Evolutionary conservation across 345 rosid genomes (phyloP).

Genomic region (Excoecaria cochinchinensis): DNA sequence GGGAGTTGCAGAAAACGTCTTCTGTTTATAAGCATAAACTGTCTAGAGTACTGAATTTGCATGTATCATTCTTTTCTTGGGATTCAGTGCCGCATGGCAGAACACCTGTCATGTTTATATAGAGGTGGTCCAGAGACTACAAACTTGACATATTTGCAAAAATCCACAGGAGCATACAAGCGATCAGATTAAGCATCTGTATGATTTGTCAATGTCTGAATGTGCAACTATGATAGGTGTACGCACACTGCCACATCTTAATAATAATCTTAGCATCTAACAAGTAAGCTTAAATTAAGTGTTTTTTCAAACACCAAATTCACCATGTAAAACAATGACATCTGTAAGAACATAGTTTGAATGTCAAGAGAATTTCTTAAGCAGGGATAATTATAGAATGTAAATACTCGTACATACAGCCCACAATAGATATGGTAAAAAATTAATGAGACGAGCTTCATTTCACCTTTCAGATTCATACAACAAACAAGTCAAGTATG

Average conservation of each 20-base stretch:
- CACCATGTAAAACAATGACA: no score
- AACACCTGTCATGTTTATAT: conserved; percentile 41
- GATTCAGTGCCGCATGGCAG: conserved; percentile 44
- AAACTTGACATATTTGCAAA: conserved; percentile 17
- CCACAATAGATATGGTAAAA: no score
- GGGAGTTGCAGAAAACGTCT: conserved; percentile 12
- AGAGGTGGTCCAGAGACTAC: conserved; percentile 7
- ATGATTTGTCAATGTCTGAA: no score
- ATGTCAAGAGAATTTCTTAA: no score
- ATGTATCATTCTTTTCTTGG: conserved; percentile 17
- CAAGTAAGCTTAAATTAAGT: no score
- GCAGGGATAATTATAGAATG: no score
- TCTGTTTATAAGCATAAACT: background rate
- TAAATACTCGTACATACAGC: no score
- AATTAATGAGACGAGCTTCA: no score
- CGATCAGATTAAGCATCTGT: background rate
- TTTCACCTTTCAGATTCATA: no score
- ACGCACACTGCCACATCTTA: background rate
- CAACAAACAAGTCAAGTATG: no score
- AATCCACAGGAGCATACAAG: conserved; percentile 10
- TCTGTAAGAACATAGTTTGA: no score
- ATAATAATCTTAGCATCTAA: background rate
- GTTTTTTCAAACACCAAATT: no score
- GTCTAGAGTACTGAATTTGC: background rate
- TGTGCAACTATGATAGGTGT: background rate